A percentile compares a stretch with the other conserved stretches of the same genome.
Conservation (phyloP, 116 monocot species). For the Zostera marina region DNA sequence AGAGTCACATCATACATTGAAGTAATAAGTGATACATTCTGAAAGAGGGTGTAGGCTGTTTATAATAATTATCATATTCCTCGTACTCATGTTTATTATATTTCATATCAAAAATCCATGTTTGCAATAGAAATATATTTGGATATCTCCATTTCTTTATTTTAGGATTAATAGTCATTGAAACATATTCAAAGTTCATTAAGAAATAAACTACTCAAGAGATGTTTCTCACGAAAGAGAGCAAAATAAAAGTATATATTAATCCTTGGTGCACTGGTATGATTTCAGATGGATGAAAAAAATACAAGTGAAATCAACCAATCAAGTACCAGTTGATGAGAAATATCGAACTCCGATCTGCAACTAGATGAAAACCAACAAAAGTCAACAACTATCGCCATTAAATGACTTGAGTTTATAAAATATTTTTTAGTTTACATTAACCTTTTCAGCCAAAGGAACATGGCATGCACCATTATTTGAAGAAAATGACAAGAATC, state of each 20-base stretch:
- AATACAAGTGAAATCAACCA: not conserved
- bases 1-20: no score
- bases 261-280: not conserved
- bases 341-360: conserved; percentile 10
- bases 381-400: not conserved
- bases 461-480: not conserved
- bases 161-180: no score
- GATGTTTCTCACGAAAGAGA: no score
- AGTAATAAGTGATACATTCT: no score
- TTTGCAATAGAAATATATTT: no score
- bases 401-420: not conserved
- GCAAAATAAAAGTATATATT: not conserved
- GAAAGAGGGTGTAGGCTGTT: no score
- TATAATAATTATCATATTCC: no score
- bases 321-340: conserved; percentile 13
- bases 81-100: no score
- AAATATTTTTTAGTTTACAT: not conserved
- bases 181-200: no score
- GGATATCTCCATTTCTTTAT: no score
- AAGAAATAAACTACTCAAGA: no score
- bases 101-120: no score
- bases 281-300: not conserved
- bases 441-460: conserved; percentile 6
- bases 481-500: not conserved
- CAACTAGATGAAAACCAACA: conserved; percentile 1